Evolutionary conservation across 2,329 filamentous ascomycete species (phyloP).

Genomic region (Pseudogymnoascus sp.): DNA sequence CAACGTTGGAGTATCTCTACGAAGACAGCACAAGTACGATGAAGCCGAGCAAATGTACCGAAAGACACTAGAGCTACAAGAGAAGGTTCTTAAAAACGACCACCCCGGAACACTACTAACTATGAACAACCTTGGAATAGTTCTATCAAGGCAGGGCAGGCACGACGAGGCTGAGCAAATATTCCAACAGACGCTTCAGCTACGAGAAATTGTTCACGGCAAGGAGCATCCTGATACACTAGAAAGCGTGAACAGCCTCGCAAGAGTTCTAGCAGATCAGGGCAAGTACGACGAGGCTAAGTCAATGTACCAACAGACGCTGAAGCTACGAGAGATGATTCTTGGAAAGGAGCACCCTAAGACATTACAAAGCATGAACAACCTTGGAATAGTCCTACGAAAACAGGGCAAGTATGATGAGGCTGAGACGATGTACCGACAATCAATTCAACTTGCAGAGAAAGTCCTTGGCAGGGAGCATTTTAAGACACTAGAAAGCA

Average conservation of each 20-base stretch:
- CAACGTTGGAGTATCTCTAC: conserved; percentile 4
- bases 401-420: conserved; percentile 4
- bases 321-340: neutral
- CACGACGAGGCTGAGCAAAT: neutral
- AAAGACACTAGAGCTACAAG: conserved; percentile 9
- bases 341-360: neutral
- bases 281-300: conserved; percentile 9
- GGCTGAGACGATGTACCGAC: neutral
- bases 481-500: no score
- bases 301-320: neutral
- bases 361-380: no score
- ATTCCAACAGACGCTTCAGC: neutral
- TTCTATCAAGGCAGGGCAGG: neutral
- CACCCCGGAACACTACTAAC: conserved; percentile 10
- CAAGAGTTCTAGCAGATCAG: neutral
- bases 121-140: conserved; percentile 10
- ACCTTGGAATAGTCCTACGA: neutral
- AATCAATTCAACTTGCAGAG: no score
- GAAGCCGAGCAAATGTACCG: conserved; percentile 8
- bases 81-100: conserved; percentile 14
- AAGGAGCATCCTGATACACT: conserved; percentile 12
- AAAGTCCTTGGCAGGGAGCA: no score
- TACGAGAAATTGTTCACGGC: conserved; percentile 12
- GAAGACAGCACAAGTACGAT: neutral
- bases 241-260: conserved; percentile 11